phyloP scores from a whole-genome alignment of 768 basidiomycete genomes.

The Porpolomopsis calyptriformis region DNA sequence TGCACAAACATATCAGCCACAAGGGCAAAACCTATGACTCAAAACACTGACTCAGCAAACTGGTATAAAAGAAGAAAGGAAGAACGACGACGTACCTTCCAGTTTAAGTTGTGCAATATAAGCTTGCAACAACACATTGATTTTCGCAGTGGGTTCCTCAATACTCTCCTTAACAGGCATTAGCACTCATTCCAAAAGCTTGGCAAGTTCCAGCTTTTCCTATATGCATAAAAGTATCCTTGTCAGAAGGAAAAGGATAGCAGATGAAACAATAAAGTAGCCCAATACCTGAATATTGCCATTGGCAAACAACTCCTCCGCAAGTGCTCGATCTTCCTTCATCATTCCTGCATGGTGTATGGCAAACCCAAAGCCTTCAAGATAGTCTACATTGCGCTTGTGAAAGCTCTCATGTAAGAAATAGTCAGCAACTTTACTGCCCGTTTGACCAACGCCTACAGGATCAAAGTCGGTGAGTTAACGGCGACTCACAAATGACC shows the following conservation, averaged over 20 bases:
- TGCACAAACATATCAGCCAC: conserved; percentile 93
- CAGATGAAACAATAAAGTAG: too few relatives aligned
- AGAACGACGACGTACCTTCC: conserved; percentile 42
- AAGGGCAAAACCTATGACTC: conserved; percentile 70
- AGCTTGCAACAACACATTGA: conserved; percentile 90
- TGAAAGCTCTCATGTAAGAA: conserved; percentile 99
- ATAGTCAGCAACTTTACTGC: conserved; percentile 91
- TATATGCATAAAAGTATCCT: too few relatives aligned
- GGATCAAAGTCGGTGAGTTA: conserved; percentile 89
- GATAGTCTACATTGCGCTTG: conserved; percentile 94
- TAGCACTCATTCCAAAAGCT: conserved; percentile 87
- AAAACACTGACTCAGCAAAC: conserved; percentile 26
- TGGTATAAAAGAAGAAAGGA: neutral
- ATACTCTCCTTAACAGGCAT: conserved; percentile 96
- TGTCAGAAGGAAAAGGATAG: too few relatives aligned
- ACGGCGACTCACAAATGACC: conserved; percentile 96
- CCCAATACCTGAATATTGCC: conserved; percentile 90
- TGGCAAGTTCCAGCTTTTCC: conserved; percentile 84
- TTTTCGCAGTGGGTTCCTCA: conserved; percentile 94
- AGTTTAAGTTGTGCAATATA: conserved; percentile 88
- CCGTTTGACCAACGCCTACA: conserved; percentile 53
- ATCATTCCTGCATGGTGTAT: conserved; percentile 98
- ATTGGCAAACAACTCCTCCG: conserved; percentile 89
- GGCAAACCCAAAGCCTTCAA: conserved; percentile 96
- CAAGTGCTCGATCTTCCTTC: conserved; percentile 77